A percentile compares a stretch with the other conserved stretches of the same genome.
These are phyloP conservation scores for Trichophyton simii DNA, from an alignment of 2,329 filamentous ascomycete genomes.

Conservation along the genomic window DNA sequence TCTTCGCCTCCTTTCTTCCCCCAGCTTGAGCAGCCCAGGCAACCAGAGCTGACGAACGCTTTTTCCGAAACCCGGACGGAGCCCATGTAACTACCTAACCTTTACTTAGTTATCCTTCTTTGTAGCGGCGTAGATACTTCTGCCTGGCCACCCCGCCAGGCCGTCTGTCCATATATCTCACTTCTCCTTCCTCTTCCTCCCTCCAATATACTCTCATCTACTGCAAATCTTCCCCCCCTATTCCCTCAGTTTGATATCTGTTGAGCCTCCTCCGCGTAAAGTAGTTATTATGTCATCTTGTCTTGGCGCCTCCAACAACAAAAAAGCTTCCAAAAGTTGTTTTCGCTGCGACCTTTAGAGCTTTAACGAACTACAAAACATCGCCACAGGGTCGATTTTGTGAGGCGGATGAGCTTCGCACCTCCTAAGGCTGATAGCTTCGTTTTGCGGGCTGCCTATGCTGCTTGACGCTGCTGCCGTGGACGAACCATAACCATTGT, in stretches of 20 bases:
- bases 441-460: background rate
- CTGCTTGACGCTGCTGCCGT: background rate
- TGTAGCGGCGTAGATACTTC: background rate
- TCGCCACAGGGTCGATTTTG: background rate
- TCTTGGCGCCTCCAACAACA: background rate
- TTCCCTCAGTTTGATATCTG: background rate
- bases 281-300: background rate
- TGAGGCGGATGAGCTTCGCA: background rate
- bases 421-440: background rate
- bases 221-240: background rate
- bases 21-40: constrained; percentile 49
- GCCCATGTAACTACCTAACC: background rate
- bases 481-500: background rate
- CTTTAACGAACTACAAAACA: background rate
- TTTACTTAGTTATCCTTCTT: background rate
- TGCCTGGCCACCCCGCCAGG: background rate
- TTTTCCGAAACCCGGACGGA: background rate
- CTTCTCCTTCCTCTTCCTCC: background rate
- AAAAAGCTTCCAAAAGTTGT: background rate
- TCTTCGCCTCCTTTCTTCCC: constrained; percentile 84
- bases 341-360: background rate
- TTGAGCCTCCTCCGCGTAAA: background rate
- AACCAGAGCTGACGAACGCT: background rate
- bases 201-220: background rate
- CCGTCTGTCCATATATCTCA: background rate